These are phyloP conservation scores for Cyclocybe aegerita DNA, from an alignment of 768 basidiomycete species.

Conservation along the genomic window DNA sequence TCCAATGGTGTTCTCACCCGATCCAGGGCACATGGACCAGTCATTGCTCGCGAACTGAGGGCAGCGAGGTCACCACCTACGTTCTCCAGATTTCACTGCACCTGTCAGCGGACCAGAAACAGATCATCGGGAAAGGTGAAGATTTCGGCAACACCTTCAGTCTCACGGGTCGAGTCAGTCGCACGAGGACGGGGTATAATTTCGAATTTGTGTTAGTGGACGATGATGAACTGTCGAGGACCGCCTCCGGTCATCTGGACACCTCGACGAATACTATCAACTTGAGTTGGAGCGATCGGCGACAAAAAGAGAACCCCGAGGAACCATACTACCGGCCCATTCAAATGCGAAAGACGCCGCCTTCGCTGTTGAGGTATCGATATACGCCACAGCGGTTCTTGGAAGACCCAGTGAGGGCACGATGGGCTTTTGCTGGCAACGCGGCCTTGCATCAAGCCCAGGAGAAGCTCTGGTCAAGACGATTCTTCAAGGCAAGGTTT, in stretches of 20 bases:
- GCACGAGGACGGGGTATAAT: conserved; percentile 15
- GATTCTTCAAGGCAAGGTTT: conserved; percentile 29
- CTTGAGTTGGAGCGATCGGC: conserved; percentile 19
- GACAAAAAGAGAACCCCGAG: conserved; percentile 21
- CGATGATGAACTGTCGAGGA: conserved; percentile 25
- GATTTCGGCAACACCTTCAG: conserved; percentile 30
- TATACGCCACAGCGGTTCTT: conserved; percentile 24
- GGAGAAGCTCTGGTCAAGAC: conserved; percentile 29
- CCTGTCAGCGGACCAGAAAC: conserved; percentile 18
- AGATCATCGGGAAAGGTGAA: conserved; percentile 31
- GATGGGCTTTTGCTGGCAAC: conserved; percentile 33
- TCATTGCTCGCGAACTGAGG: conserved; percentile 23
- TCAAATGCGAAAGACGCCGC: conserved; percentile 25
- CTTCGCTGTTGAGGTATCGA: conserved; percentile 28
- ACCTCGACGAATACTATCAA: conserved; percentile 14
- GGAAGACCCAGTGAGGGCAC: conserved; percentile 28
- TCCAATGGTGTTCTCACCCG: conserved; percentile 13
- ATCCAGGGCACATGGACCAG: conserved; percentile 35
- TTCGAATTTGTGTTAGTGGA: conserved; percentile 26
- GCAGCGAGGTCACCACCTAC: conserved; percentile 21
- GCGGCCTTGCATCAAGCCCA: conserved; percentile 29
- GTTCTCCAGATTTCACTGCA: conserved; percentile 28
- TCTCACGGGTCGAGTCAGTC: conserved; percentile 22
- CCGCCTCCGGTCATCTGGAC: conserved; percentile 23
- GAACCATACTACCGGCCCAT: conserved; percentile 21